Evolutionary conservation across 305 asterid species (phyloP).

Genomic region (Fraxinus velutina): DNA sequence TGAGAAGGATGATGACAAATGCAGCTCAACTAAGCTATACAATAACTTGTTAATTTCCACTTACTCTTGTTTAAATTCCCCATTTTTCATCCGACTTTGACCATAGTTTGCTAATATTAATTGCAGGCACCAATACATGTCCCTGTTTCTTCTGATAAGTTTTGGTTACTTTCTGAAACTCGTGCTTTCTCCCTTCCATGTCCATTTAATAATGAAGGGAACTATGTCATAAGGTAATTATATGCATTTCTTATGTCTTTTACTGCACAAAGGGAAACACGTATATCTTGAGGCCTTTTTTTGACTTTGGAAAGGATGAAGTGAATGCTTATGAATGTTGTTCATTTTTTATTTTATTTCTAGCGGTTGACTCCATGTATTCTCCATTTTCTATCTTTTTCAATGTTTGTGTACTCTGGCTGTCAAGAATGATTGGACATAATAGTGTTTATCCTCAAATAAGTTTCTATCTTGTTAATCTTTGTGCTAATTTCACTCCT

Average conservation of each 20-base stretch:
- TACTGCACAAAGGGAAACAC: not conserved
- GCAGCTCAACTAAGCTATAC: constrained; percentile 1
- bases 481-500: not conserved
- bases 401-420: not conserved
- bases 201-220: constrained; percentile 83
- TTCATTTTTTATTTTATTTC: constrained; percentile 4
- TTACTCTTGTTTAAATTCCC: not conserved
- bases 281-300: constrained; percentile 5
- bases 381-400: not conserved
- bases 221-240: constrained; percentile 85
- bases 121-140: constrained; percentile 86
- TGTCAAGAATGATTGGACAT: constrained; percentile 13
- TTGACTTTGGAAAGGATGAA: not conserved
- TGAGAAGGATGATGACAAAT: constrained; percentile 11
- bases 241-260: constrained; percentile 12
- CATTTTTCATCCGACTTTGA: not conserved
- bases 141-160: constrained; percentile 87
- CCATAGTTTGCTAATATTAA: constrained; percentile 14
- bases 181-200: constrained; percentile 74
- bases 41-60: not conserved
- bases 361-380: not conserved
- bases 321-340: not conserved
- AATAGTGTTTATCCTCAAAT: not conserved
- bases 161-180: constrained; percentile 72
- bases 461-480: constrained; percentile 7